Conservation (phyloP, 192 early-diverging fungal species). For the Backusella mclennaniae region DNA sequence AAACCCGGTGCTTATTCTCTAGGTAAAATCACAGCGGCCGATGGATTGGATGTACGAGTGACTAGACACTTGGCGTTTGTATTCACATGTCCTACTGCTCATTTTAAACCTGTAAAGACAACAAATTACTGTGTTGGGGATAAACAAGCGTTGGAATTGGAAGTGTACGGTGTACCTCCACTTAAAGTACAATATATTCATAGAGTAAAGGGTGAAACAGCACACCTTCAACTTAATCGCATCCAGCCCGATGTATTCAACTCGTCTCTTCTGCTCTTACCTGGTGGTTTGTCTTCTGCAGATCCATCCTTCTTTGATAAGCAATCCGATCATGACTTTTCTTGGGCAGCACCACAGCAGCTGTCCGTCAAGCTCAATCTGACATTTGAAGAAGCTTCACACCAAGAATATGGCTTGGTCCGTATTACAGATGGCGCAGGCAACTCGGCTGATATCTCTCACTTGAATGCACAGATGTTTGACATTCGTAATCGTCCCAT, state of each 20-base stretch:
- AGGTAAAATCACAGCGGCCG: conserved; percentile 29
- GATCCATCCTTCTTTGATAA: conserved; percentile 10
- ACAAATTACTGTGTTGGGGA: conserved; percentile 32
- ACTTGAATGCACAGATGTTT: conserved; percentile 5
- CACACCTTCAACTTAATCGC: conserved; percentile 29
- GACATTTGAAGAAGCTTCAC: conserved; percentile 23
- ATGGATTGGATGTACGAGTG: conserved; percentile 36
- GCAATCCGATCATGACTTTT: conserved; percentile 9
- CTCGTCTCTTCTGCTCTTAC: conserved; percentile 14
- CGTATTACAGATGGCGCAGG: conserved; percentile 36
- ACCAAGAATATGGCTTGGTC: conserved; percentile 24
- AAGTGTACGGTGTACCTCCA: conserved; percentile 42
- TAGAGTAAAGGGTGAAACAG: neutral
- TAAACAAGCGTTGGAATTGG: conserved; percentile 22
- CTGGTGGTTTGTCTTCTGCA: neutral
- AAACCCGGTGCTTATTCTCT: conserved; percentile 42
- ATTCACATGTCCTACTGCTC: conserved; percentile 37
- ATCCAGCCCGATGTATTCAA: conserved; percentile 28
- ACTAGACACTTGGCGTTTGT: conserved; percentile 32
- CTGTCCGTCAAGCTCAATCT: conserved; percentile 35
- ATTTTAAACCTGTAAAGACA: conserved; percentile 8
- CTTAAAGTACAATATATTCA: conserved; percentile 36
- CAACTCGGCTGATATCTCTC: conserved; percentile 20
- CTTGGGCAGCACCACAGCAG: conserved; percentile 35
- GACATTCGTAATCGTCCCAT: conserved; percentile 30